These are phyloP conservation scores for Globisporangium abappressorium DNA, from an alignment of 352 stramenopile genomes.

Conservation along the genomic window DNA sequence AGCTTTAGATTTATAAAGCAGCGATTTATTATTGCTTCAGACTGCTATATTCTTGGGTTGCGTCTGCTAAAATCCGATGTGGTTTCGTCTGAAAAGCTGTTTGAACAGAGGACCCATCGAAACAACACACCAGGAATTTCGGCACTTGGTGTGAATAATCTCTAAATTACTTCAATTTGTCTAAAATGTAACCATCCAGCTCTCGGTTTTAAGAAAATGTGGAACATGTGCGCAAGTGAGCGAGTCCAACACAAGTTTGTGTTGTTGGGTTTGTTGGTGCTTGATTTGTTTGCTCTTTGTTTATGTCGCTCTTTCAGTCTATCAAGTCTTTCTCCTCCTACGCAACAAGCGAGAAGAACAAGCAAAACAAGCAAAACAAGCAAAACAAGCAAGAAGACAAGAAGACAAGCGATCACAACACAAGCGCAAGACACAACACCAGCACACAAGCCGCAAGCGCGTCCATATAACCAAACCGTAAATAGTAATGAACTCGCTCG, in stretches of 20 bases:
- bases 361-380: not conserved
- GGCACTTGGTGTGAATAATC: too few species aligned
- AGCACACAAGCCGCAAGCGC: not conserved
- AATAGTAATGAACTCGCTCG: slow-evolving; percentile 9
- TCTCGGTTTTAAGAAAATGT: too few species aligned
- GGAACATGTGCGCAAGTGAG: too few species aligned
- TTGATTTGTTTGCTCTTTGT: not conserved
- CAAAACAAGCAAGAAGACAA: not conserved
- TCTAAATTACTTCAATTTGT: too few species aligned
- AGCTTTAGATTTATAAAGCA: not conserved
- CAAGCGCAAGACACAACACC: not conserved
- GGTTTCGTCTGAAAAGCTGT: not conserved
- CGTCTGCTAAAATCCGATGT: not conserved
- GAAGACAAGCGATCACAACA: not conserved
- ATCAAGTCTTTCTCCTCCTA: not conserved
- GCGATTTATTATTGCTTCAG: too few species aligned
- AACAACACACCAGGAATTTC: not conserved
- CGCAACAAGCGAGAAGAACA: not conserved
- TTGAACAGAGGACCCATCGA: not conserved
- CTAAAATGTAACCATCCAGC: too few species aligned
- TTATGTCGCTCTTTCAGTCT: not conserved
- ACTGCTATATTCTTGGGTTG: not conserved
- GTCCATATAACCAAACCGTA: too few species aligned
- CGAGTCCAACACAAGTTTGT: too few species aligned
- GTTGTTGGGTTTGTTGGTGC: not conserved